Percentiles rank a stretch among this genome's conserved stretches.
phyloP scores from a whole-genome alignment of 345 rosid species.

The Erysimum cheiranthoides region DNA sequence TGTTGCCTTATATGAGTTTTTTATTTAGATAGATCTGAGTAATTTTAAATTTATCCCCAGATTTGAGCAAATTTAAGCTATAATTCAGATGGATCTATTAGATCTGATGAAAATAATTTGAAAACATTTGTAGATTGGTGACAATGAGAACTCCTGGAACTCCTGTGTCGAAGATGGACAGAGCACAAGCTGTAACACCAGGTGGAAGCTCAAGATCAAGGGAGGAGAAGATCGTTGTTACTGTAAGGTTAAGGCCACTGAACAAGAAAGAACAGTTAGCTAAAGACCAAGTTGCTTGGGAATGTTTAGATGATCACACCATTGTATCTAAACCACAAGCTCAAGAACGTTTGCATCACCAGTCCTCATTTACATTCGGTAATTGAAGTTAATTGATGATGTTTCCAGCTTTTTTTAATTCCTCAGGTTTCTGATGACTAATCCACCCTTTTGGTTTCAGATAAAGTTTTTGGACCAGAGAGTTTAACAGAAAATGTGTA shows the following conservation, averaged over 20 bases:
- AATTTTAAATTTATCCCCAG: not conserved
- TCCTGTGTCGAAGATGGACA: constrained; percentile 79
- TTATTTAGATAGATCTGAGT: constrained; percentile 27
- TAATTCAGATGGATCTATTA: not conserved
- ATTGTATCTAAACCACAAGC: constrained; percentile 73
- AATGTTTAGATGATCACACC: constrained; percentile 83
- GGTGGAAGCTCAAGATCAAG: constrained; percentile 75
- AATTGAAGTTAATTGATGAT: constrained; percentile 26
- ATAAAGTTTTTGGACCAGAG: constrained; percentile 91
- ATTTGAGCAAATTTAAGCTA: not conserved
- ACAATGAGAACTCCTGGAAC: constrained; percentile 82
- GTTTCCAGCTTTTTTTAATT: constrained; percentile 26
- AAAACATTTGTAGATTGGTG: constrained; percentile 37
- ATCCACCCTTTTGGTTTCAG: constrained; percentile 50
- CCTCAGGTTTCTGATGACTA: not conserved
- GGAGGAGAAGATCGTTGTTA: constrained; percentile 98
- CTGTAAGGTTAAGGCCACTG: constrained; percentile 89
- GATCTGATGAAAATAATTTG: constrained; percentile 25
- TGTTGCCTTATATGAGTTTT: constrained; percentile 22
- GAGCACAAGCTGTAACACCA: constrained; percentile 66
- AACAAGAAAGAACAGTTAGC: constrained; percentile 86
- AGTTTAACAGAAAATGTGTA: constrained; percentile 80
- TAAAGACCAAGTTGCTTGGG: constrained; percentile 95
- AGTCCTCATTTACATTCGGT: constrained; percentile 88
- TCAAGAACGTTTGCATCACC: constrained; percentile 81